phyloP scores from a whole-genome alignment of 176 grass and related monocot species.

The Carex littledalei region DNA sequence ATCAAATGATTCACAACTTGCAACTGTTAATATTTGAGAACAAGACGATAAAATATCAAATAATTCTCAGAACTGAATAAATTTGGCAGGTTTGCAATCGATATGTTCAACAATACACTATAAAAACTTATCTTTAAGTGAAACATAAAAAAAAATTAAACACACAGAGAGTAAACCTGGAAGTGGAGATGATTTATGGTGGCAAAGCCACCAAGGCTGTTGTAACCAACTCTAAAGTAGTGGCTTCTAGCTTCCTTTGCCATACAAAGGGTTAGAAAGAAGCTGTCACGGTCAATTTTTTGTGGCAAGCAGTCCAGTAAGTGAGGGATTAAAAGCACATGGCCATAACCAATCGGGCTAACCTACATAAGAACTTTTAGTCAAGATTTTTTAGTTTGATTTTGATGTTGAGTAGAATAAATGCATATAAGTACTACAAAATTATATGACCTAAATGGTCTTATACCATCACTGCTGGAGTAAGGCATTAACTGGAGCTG shows the following conservation, averaged over 20 bases:
- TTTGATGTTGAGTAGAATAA: background rate
- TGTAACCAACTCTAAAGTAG: conserved; percentile 91
- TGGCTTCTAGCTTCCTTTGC: conserved; percentile 57
- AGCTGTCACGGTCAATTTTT: conserved; percentile 69
- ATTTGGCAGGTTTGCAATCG: background rate
- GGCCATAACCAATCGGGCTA: conserved; percentile 88
- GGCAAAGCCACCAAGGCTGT: conserved; percentile 94
- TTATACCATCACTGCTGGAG: too few species aligned
- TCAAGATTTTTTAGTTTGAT: conserved; percentile 3
- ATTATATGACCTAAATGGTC: background rate
- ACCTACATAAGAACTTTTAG: conserved; percentile 4
- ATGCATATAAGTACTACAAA: background rate
- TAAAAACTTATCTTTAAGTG: background rate
- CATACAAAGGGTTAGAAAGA: conserved; percentile 75
- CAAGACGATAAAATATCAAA: background rate
- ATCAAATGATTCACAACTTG: background rate
- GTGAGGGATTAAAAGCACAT: conserved; percentile 81
- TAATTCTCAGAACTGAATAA: background rate
- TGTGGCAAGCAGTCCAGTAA: conserved; percentile 69
- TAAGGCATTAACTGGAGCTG: background rate
- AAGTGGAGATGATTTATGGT: conserved; percentile 83
- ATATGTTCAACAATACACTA: background rate
- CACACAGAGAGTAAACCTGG: conserved; percentile 34
- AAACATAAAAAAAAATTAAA: background rate
- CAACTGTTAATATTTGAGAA: background rate